These are phyloP conservation scores for Penicillium ucsense DNA, from an alignment of 495 filamentous ascomycete species.

Conservation along the genomic window DNA sequence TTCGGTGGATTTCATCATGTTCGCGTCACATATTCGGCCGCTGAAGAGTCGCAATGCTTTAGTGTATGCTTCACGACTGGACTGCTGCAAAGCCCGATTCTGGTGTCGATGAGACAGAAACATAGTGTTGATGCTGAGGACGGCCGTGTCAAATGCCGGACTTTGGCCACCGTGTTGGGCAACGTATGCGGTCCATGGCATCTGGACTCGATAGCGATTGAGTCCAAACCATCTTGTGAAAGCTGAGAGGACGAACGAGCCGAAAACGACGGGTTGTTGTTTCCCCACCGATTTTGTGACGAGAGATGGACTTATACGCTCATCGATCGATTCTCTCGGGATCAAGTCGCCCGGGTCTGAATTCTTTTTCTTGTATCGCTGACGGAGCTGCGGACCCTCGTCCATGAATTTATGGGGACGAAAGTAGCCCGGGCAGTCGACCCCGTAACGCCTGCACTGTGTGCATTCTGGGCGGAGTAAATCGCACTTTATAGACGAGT, in stretches of 20 bases:
- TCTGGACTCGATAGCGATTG: conserved; percentile 14
- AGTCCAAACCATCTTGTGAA: conserved; percentile 18
- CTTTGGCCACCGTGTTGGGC: conserved; percentile 12
- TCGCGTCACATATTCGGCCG: conserved; percentile 12
- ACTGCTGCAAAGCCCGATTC: conserved; percentile 8
- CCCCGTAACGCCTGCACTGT: conserved; percentile 18
- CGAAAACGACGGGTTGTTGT: conserved; percentile 17
- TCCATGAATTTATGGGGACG: conserved; percentile 16
- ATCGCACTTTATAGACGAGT: conserved; percentile 15
- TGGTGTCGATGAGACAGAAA: conserved; percentile 12
- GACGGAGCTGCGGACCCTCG: conserved; percentile 12
- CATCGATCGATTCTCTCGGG: conserved; percentile 10
- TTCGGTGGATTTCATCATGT: conserved; percentile 11
- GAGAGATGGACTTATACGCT: conserved; percentile 12
- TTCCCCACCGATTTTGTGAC: conserved; percentile 11
- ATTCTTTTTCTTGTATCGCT: conserved; percentile 8
- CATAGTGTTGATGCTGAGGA: conserved; percentile 13
- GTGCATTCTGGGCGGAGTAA: conserved; percentile 17
- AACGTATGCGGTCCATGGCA: conserved; percentile 16
- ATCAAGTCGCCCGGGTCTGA: background rate
- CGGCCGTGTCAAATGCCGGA: conserved; percentile 14
- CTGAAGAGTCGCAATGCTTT: conserved; percentile 22
- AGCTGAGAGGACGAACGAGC: conserved; percentile 14
- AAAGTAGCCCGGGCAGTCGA: conserved; percentile 22
- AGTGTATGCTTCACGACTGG: conserved; percentile 21